These are phyloP conservation scores for Glebionis coronaria DNA, from an alignment of 129 eudicot genomes.

Conservation along the genomic window DNA sequence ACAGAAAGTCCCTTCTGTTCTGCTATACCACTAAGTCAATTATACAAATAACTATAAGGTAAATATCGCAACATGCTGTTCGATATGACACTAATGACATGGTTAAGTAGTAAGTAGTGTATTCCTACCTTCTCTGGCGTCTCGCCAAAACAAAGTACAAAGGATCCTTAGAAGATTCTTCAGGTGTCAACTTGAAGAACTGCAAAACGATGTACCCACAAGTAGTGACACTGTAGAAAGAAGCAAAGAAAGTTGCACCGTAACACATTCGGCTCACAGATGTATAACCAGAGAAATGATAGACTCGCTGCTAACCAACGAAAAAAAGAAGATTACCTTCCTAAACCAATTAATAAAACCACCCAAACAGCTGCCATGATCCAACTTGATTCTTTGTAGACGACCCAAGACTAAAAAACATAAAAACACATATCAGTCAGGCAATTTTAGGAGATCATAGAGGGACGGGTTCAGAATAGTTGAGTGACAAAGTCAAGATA, in stretches of 20 bases:
- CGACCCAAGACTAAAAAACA: conserved; percentile 60
- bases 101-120: too few relatives aligned
- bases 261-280: too few relatives aligned
- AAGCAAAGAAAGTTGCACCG: not conserved
- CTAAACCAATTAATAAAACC: conserved; percentile 63
- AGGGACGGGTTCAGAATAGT: too few relatives aligned
- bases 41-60: too few relatives aligned
- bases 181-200: conserved; percentile 65
- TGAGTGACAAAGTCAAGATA: too few relatives aligned
- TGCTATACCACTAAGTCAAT: conserved; percentile 33
- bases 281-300: too few relatives aligned
- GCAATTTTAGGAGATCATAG: too few relatives aligned
- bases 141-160: conserved; percentile 57
- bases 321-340: conserved; percentile 48
- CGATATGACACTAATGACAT: too few relatives aligned
- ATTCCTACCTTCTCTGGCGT: conserved; percentile 37
- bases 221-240: conserved; percentile 61
- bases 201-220: conserved; percentile 69
- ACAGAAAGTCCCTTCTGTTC: conserved; percentile 40
- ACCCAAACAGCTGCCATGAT: conserved; percentile 56
- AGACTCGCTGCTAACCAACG: not conserved
- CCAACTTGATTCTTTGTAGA: conserved; percentile 82
- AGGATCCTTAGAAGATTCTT: conserved; percentile 71
- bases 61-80: too few relatives aligned
- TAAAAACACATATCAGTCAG: not conserved